Evolutionary conservation across 139 green algal genomes (phyloP), one percentile per base, ranked within the genome.

Genomic region (Chlamydomonas sp.): DNA sequence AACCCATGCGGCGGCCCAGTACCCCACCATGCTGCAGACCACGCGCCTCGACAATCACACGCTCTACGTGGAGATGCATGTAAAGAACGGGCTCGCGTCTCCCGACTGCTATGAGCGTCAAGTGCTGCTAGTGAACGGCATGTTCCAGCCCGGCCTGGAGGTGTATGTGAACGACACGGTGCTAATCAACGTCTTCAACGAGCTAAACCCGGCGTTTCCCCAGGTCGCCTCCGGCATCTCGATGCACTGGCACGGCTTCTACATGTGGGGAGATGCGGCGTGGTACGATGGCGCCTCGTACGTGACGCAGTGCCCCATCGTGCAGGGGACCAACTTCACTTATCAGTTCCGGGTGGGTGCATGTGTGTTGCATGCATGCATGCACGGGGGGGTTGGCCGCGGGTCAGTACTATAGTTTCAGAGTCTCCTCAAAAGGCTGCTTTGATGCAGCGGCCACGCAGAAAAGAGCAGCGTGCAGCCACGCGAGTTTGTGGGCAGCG

Each of bases 241-340:
- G 3, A 71, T 88, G 13, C 83, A 88, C 66, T 87, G 54, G 28
- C 83, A 88, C 58, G 83, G 83, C 54, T 64, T 84, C 10, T 65
- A 26, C 36, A 81, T 82, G 77, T 39, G 35, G 5, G 75, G 73
- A 30, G 31, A 69, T 1, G 74, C 74, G 0, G 47, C 74, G 2
- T 79, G 64, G 60, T 57, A 60, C 1, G 74, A 79, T 47, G 81
- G 78, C 34, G 59, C 50, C 2, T 73, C 65, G 1, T 79, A 82
- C 38, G n/a, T 84, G 0, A 34, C 30, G 1, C 3, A 35, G 62
- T 54, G 34, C 33, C 62, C 34, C 34, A 54, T 69, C 54, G 6
- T 24, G n/a, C 62, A 35, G 5, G 33, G 62, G 3, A 29, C 24
- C 16, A 69, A 33, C 33, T 69, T 20, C 35, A 54, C 31, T 3